A percentile compares a stretch with the other conserved stretches of the same genome.
phyloP scores from a whole-genome alignment of 163 green algal species.

The Scenedesmus sp. region DNA sequence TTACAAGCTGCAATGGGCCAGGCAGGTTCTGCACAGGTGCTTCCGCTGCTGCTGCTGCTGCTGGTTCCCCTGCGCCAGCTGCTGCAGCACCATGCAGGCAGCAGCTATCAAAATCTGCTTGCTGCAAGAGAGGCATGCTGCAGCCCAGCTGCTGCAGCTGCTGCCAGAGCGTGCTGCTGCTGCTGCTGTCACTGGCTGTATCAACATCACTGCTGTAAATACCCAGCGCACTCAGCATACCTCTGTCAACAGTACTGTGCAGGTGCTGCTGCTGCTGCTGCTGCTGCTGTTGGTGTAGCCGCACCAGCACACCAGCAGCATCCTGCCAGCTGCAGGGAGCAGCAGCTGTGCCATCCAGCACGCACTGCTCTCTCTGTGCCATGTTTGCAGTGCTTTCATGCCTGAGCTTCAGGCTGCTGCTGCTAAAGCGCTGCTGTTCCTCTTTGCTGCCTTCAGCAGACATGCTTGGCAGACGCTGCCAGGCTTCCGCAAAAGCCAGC shows the following conservation, averaged over 20 bases:
- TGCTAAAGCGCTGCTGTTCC: neutral
- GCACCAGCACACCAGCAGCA: neutral
- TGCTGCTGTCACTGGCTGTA: neutral
- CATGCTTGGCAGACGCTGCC: neutral
- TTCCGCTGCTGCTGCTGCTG: neutral
- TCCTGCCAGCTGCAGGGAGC: neutral
- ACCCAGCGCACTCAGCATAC: neutral
- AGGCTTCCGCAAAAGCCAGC: neutral
- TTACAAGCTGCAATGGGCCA: conserved; percentile 18
- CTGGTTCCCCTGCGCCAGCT: neutral
- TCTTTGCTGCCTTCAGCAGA: neutral
- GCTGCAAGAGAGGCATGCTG: neutral
- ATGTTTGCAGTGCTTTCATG: neutral
- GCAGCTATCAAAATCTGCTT: neutral
- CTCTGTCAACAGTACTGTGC: neutral
- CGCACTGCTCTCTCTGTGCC: neutral
- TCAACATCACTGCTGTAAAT: neutral
- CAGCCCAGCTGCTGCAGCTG: conserved; percentile 43
- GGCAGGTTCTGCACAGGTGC: neutral
- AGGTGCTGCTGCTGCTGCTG: conserved; percentile 4
- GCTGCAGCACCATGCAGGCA: neutral
- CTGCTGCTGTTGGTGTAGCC: conserved; percentile 14
- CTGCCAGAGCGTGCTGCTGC: neutral
- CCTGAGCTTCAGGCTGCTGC: neutral
- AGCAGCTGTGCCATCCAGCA: neutral